Percentiles rank a stretch among this genome's conserved stretches.
phyloP scores from a whole-genome alignment of 441 rosid species.

The Pelargonium citronellum region DNA sequence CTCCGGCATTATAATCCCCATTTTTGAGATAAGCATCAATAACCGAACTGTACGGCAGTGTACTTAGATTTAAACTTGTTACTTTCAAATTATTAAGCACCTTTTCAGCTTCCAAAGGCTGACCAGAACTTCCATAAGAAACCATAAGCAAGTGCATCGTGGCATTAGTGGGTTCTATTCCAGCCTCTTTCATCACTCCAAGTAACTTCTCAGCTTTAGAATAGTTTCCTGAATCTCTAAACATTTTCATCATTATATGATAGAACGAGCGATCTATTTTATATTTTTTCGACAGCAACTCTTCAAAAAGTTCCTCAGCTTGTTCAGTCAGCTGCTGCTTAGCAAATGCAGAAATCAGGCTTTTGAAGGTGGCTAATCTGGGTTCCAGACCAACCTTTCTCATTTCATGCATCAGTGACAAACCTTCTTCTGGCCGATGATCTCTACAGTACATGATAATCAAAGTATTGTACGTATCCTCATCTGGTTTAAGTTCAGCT shows the following conservation, averaged over 20 bases:
- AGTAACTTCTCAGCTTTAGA: constrained; percentile 68
- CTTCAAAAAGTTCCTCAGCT: constrained; percentile 75
- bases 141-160: constrained; percentile 97
- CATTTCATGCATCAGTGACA: constrained; percentile 73
- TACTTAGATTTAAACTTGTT: constrained; percentile 53
- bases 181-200: constrained; percentile 68
- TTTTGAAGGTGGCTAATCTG: constrained; percentile 78
- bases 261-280: constrained; percentile 86
- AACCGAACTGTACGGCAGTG: constrained; percentile 76
- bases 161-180: constrained; percentile 69
- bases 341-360: constrained; percentile 83
- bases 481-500: constrained; percentile 71
- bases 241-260: constrained; percentile 90
- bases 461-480: constrained; percentile 71
- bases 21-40: constrained; percentile 79
- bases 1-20: constrained; percentile 60
- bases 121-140: constrained; percentile 80
- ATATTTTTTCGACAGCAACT: constrained; percentile 51
- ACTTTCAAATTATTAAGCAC: constrained; percentile 67
- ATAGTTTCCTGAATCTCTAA: constrained; percentile 60
- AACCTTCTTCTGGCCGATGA: constrained; percentile 78
- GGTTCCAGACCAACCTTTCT: constrained; percentile 61
- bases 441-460: constrained; percentile 88
- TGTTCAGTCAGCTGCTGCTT: constrained; percentile 59
- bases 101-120: constrained; percentile 83